Evolutionary conservation across 208 protist species (phyloP).

Genomic region (Plasmodiophora brassicae): DNA sequence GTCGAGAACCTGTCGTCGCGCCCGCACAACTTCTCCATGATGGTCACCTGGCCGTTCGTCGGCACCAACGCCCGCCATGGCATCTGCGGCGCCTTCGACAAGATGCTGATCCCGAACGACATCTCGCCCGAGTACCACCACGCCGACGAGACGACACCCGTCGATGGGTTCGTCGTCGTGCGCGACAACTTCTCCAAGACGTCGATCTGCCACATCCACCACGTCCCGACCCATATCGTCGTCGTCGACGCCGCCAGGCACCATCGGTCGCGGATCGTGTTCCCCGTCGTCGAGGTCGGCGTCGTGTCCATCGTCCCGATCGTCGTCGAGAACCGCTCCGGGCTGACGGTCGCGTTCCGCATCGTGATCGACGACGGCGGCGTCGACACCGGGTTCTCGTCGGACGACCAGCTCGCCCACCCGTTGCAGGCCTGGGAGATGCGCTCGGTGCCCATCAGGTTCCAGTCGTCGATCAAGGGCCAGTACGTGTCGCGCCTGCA

Average conservation of each 20-base stretch:
- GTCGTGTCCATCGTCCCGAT: not conserved
- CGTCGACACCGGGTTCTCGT: not conserved
- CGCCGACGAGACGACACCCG: not conserved
- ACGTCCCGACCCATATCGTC: not conserved
- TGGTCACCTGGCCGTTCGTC: not conserved
- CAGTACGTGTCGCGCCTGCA: not conserved
- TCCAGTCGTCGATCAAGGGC: not conserved
- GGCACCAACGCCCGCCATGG: not conserved
- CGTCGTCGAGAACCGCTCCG: not conserved
- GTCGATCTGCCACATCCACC: not conserved
- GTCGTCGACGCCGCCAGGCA: not conserved
- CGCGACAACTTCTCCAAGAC: slow-evolving; percentile 23
- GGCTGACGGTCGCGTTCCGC: not conserved
- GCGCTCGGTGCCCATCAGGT: not conserved
- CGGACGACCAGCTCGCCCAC: not conserved
- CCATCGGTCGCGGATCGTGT: not conserved
- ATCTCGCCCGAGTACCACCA: not conserved
- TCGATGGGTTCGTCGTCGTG: slow-evolving; percentile 13
- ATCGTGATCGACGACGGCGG: not conserved
- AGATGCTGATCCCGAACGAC: not conserved
- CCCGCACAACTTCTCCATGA: slow-evolving; percentile 16
- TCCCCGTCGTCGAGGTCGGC: not conserved
- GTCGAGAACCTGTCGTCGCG: slow-evolving; percentile 19
- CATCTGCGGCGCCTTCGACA: not conserved
- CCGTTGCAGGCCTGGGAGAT: not conserved